Evolutionary conservation across 768 basidiomycete genomes (phyloP), one percentile per base, ranked within the genome.

Genomic region (Pluteus cervinus): DNA sequence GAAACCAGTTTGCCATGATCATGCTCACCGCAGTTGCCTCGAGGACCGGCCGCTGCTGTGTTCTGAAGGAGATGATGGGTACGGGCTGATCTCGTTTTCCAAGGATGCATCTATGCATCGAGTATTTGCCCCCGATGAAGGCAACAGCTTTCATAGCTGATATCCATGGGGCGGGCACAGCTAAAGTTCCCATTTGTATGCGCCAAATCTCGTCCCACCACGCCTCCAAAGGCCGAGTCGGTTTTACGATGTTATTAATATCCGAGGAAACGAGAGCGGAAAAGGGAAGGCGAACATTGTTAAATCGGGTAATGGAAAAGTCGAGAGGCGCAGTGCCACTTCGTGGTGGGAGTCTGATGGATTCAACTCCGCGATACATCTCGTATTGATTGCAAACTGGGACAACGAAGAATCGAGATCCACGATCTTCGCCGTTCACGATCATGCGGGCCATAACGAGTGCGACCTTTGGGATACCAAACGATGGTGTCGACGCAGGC

Each of bases 31-130:
- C 70, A 3, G 69, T 62, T 4, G 74, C 71, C 24, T 73, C 66
- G 26, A 71, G 50, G 25, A 82, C 60, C 2, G 80, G 76, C 64
- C 68, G 69, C 37, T 81, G 76, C 44, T 82, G 80, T 0, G 80
- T 81, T 17, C 77, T 67, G 61, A 82, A 82, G 5, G 68, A 55
- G 37, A 80, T 65, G 48, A 82, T 79, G 0, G 76, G 76, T 3
- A 68, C 56, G 12, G 66, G 68, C 10, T 54, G 36, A 10, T 56
- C 49, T 4, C 51, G 53, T 44, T 68, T 68, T 5, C 73, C 75
- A 14, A 65, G 58, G 24, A 80, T 55, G 29, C 59, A 64, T 24
- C 77, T 67, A 51, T 74, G 71, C 58, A 71, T 63, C 9, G 75
- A 76, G 44, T 81, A 81, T 41, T 60, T 65, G n/a, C 71, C 73